Evolutionary conservation across 73 alveolate genomes (phyloP), one percentile per base, ranked within the genome.

Genomic region (Stentor roeselii): DNA sequence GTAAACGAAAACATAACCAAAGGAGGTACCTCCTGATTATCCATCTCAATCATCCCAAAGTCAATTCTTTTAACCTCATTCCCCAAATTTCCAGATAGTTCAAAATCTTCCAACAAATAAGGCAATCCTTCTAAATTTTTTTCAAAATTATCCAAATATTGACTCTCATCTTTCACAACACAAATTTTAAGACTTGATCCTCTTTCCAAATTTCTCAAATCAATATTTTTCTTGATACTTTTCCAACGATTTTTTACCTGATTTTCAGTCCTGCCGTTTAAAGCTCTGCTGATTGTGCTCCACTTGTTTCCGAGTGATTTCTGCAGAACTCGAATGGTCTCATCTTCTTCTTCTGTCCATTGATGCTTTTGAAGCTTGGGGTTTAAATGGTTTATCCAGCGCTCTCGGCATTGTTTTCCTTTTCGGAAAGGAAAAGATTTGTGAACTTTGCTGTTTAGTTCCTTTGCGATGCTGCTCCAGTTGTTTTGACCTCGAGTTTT

Each of bases 391-490:
- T 94, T 94, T 60, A 84, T 88, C 95, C 97, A 94, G 50, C 98
- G 76, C 84, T 94, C 97, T 75, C 97, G 60, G 61, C 98, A 94
- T 80, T 94, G 93, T 85, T 94, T 94, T 11, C 98, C 98, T 74
- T 89, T 91, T 61, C 95, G 78, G 0, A 85, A 27, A 77, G n/a
- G 27, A 14, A 1, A 27, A 2, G 31, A 21, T 67, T 31, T 32
- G 2, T 67, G 82, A 1, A 67, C n/a, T 67, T 67, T 67, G 11
- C 21, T 31, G 2, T 67, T 67, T 67, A 67, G 32, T 15, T 31
- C 31, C 15, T 0, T 21, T 27, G 82, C 82, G 21, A 67, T 35
- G n/a, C 27, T 27, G 11, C 31, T 67, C 32, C 82, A 67, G 2
- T 31, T n/a, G 35, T 58, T 58, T 58, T n/a, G 74, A 31, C 74